Evolutionary conservation across 2,329 filamentous ascomycete species (phyloP).

Genomic region (Botryosphaeria dothidea): DNA sequence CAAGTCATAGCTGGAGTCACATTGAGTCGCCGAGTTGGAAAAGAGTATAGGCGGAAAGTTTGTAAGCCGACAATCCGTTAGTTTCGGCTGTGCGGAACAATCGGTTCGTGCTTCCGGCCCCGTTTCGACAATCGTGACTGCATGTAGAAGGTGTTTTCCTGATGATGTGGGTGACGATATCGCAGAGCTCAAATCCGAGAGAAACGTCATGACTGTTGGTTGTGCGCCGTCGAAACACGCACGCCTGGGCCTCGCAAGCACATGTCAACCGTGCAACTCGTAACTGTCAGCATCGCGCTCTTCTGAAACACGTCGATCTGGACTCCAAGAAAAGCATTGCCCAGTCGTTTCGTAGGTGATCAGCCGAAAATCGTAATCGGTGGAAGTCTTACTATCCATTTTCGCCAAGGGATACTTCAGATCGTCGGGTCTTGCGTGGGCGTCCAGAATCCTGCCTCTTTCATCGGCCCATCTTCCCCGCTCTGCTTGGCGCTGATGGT

Average conservation of each 20-base stretch:
- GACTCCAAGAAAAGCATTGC: background rate
- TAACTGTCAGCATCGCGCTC: background rate
- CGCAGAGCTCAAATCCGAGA: background rate
- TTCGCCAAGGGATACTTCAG: background rate
- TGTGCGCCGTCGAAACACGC: background rate
- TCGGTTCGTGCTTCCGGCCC: background rate
- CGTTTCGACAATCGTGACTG: background rate
- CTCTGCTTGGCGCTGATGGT: background rate
- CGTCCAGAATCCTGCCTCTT: background rate
- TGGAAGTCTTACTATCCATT: background rate
- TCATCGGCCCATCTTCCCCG: background rate
- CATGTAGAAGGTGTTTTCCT: background rate
- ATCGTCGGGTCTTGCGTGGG: background rate
- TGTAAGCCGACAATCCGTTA: background rate
- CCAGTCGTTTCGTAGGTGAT: background rate
- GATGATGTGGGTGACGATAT: background rate
- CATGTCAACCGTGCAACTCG: background rate
- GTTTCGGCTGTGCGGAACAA: background rate
- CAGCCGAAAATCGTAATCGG: slow-evolving; percentile 1
- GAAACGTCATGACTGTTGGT: background rate
- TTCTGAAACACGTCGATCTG: background rate
- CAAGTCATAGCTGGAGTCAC: background rate
- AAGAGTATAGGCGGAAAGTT: background rate
- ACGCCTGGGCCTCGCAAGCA: background rate
- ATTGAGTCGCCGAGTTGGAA: background rate